Percentiles rank a stretch among this genome's conserved stretches.
These are phyloP conservation scores for Daedalea quercina DNA, from an alignment of 768 basidiomycete species.

Conservation along the genomic window DNA sequence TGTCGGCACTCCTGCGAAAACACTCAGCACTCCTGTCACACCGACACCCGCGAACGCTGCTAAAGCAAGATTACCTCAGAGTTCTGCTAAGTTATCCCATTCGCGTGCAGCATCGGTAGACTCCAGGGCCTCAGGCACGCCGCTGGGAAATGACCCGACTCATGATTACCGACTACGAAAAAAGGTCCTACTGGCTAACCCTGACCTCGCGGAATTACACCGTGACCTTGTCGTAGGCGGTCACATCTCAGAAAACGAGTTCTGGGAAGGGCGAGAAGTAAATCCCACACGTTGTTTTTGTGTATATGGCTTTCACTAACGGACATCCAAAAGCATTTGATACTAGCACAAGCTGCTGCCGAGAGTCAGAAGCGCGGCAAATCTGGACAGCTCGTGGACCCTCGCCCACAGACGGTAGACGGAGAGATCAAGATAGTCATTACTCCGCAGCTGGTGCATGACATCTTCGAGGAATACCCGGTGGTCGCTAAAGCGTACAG, in stretches of 20 bases:
- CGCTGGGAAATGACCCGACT: constrained; percentile 52
- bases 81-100: constrained; percentile 40
- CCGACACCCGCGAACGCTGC: constrained; percentile 20
- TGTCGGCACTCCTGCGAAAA: constrained; percentile 10
- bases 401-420: constrained; percentile 78
- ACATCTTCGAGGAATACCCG: constrained; percentile 97
- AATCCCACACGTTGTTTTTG: constrained; percentile 12
- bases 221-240: constrained; percentile 81
- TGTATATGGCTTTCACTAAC: constrained; percentile 18
- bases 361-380: constrained; percentile 77
- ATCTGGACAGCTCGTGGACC: constrained; percentile 80
- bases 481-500: constrained; percentile 88
- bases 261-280: constrained; percentile 97
- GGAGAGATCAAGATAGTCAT: constrained; percentile 88
- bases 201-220: constrained; percentile 76
- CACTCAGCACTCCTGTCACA: constrained; percentile 21
- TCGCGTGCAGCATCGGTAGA: constrained; percentile 62
- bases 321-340: constrained; percentile 48
- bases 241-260: constrained; percentile 87
- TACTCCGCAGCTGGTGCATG: constrained; percentile 86
- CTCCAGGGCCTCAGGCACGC: constrained; percentile 39
- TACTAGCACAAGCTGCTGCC: constrained; percentile 68
- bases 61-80: constrained; percentile 21
- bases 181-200: constrained; percentile 69
- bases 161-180: constrained; percentile 71